A percentile compares a stretch with the other conserved stretches of the same genome.
Conservation (phyloP, 2,329 filamentous ascomycete species). For the Nakataea oryzae region DNA sequence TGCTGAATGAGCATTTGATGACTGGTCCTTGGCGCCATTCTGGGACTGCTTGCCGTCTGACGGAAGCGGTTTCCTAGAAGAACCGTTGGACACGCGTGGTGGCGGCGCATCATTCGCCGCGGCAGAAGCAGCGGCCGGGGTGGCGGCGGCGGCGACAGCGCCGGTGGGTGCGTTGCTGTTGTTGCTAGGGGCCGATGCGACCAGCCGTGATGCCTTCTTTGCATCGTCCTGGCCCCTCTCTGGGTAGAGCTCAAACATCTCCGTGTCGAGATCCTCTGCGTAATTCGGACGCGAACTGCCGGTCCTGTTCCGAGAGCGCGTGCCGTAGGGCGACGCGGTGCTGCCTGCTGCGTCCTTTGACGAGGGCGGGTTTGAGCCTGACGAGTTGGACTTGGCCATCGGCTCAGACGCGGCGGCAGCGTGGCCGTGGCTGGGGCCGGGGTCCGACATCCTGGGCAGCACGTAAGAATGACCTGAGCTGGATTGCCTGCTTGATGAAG, state of each 20-base stretch:
- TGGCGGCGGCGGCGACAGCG: constrained; percentile 25
- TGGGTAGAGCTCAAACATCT: constrained; percentile 61
- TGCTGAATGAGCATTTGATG: constrained; percentile 1
- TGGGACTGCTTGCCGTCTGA: constrained; percentile 24
- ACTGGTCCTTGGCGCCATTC: constrained; percentile 25
- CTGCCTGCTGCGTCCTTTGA: constrained; percentile 39
- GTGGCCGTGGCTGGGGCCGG: constrained; percentile 10
- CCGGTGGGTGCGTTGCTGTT: constrained; percentile 10
- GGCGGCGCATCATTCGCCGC: constrained; percentile 10
- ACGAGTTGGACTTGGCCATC: constrained; percentile 36
- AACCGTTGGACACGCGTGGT: constrained; percentile 12
- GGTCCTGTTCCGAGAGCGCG: constrained; percentile 81
- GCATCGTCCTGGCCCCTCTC: constrained; percentile 44
- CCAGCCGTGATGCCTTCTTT: constrained; percentile 43
- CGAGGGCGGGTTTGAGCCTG: constrained; percentile 28
- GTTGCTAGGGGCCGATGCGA: constrained; percentile 15
- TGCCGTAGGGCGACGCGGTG: constrained; percentile 69
- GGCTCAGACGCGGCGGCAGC: constrained; percentile 23
- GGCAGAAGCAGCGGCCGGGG: constrained; percentile 9
- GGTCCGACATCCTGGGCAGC: constrained; percentile 20
- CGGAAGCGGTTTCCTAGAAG: constrained; percentile 18
- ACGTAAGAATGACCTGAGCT: constrained; percentile 15
- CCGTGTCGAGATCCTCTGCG: constrained; percentile 86
- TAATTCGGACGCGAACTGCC: constrained; percentile 81
- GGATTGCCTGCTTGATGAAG: constrained; percentile 15